Evolutionary conservation across 208 protist species (phyloP), one percentile per base, ranked within the genome.

Genomic region (Kentomonas sorsogonicus): DNA sequence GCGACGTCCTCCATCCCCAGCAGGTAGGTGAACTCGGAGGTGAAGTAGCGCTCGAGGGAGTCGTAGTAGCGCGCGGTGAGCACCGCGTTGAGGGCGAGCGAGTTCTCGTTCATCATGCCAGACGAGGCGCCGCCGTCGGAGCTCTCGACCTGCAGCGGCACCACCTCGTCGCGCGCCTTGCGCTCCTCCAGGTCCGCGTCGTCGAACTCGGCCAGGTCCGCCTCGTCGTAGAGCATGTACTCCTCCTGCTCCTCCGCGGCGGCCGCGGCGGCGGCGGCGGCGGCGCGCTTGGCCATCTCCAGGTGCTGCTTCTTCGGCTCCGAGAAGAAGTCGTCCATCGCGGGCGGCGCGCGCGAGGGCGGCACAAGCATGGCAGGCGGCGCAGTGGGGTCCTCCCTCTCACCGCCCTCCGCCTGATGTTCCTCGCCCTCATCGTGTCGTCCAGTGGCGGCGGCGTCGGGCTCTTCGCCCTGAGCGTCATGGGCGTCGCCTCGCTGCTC

Each of bases 1-100:
- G 74, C 74, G 57, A 93, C 74, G 66, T 93, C 86, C 38, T 89
- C 77, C 29, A 93, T 52, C 22, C 41, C 64, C 18, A 90, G 68
- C 25, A 93, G 63, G 45, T 81, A 77, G 36, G 65, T 62, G 43
- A 91, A 81, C 56, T 93, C 77, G 40, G 66, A 69, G 20, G 83
- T 54, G 45, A 93, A 93, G 71, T 90, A 93, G 40, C 69, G 65
- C 23, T 73, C 63, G 41, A 93, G 68, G 3, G 78, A 73, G 31
- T 63, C 55, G 50, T 89, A 91, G 52, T 77, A 76, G 38, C 60
- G 72, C 29, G 75, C 66, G 22, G 83, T 91, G 43, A 93, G 74
- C 16, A 91, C 80, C 16, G 80, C 78, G 51, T 79, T 91, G 61
- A 79, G 83, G 16, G 80, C 82, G n/a, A 83, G 51, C 29, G 64